Evolutionary conservation across 345 rosid genomes (phyloP).

Genomic region (Dipteronia dyeriana): DNA sequence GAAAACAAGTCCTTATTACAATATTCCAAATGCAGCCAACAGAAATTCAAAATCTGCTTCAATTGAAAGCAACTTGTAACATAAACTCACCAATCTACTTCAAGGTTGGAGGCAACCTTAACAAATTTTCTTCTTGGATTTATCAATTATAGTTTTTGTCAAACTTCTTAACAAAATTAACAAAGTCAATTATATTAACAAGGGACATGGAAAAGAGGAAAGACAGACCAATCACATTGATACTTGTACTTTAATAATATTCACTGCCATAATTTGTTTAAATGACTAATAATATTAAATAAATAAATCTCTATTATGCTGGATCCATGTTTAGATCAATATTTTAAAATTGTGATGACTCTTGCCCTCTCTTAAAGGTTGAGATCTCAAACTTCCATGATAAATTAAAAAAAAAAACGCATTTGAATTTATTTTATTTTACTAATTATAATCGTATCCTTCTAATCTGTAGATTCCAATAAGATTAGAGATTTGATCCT

Average conservation of each 20-base stretch:
- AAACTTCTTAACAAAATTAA: not conserved
- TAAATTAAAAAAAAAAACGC: too few relatives aligned
- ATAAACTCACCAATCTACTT: not conserved
- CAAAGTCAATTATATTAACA: not conserved
- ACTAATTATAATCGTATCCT: constrained; percentile 11
- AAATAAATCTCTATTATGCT: too few relatives aligned
- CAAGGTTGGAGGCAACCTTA: not conserved
- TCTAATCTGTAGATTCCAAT: constrained; percentile 29
- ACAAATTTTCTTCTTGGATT: not conserved
- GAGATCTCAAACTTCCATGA: too few relatives aligned
- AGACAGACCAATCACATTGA: constrained; percentile 20
- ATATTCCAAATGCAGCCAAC: not conserved
- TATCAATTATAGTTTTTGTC: not conserved
- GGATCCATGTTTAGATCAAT: not conserved
- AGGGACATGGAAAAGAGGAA: not conserved
- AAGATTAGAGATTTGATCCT: constrained; percentile 36
- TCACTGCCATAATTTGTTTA: not conserved
- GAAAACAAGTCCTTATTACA: not conserved
- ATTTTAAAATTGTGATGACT: constrained; percentile 10
- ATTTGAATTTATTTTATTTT: too few relatives aligned
- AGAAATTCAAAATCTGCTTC: not conserved
- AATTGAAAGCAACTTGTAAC: not conserved
- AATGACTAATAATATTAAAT: not conserved
- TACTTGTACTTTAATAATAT: not conserved
- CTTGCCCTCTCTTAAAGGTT: constrained; percentile 19